Evolutionary conservation across 2,329 filamentous ascomycete genomes (phyloP), one percentile per base, ranked within the genome.

Genomic region (Blumeriella jaapii): DNA sequence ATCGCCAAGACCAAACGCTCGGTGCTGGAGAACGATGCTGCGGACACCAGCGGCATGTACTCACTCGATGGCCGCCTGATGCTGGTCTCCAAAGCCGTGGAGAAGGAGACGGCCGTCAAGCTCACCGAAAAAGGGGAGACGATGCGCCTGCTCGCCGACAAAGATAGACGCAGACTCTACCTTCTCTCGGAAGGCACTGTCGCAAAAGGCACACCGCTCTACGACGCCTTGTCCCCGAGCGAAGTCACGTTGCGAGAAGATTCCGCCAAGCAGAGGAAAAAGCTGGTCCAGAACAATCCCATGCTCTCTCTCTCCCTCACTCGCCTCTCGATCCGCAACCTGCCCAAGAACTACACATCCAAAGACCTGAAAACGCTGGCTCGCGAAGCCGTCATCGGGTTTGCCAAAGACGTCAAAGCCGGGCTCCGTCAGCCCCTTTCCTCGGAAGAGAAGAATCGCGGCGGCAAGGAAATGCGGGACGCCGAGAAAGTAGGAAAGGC

Each of bases 331-430:
- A 65, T 98, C 37, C 83, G 91, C 49, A 98, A 98, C 55, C 70
- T 98, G 4, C 91, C 91, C 2, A 77, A 82, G 44, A 77, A 79
- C 54, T 68, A 95, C 45, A 78, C 71, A 15, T 82, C 83, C 15
- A 96, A 93, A 59, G 82, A 84, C 35, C 69, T 98, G 32, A 98
- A 98, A 58, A 79, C 83, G 26, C 71, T 98, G 29, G 91, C 91
- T 8, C 76, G 91, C 46, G 74, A 91, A 57, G 91, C 84, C n/a
- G 74, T 95, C 9, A 91, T 96, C 31, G 87, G 85, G 1, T 98
- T 98, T 53, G 87, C 91, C 25, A 81, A 69, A 42, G 91, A 98
- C 51, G 85, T 89, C 46, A 93, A 87, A 56, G 69, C 68, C 17
- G 84, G 83, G 10, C 69, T 68, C 22, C 79, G 91, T 17, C 64